These are phyloP conservation scores for Boletus subcaerulescens DNA, from an alignment of 768 basidiomycete species.

Conservation along the genomic window DNA sequence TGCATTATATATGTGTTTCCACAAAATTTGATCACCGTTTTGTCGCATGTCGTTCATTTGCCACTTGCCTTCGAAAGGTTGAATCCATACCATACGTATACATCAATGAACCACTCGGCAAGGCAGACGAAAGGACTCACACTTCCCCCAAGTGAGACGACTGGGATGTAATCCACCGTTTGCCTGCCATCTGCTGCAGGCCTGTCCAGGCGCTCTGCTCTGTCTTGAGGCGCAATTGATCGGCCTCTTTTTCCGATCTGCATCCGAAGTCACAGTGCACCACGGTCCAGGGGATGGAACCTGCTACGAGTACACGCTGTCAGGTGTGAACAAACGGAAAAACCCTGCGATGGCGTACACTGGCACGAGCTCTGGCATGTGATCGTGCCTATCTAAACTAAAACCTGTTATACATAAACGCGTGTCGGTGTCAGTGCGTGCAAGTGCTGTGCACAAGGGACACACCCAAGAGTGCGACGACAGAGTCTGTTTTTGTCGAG, in stretches of 20 bases:
- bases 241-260: constrained; percentile 65
- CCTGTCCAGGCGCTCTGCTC: constrained; percentile 60
- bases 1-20: constrained; percentile 74
- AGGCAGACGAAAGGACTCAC: constrained; percentile 42
- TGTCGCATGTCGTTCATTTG: constrained; percentile 68
- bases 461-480: constrained; percentile 71
- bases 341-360: constrained; percentile 53
- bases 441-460: background rate
- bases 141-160: constrained; percentile 78
- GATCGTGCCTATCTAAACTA: constrained; percentile 59
- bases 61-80: constrained; percentile 74
- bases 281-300: constrained; percentile 70
- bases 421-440: background rate
- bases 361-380: constrained; percentile 54
- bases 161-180: constrained; percentile 77
- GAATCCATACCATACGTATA: constrained; percentile 58
- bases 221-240: constrained; percentile 57
- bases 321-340: constrained; percentile 61
- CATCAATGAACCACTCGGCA: background rate
- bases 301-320: constrained; percentile 75
- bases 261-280: constrained; percentile 69
- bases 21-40: constrained; percentile 73
- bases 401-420: constrained; percentile 44
- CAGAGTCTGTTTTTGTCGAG: constrained; percentile 66
- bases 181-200: constrained; percentile 45